A percentile compares a stretch with the other conserved stretches of the same genome.
Conservation (phyloP, 345 rosid genomes). For the Euphorbia peplus region DNA sequence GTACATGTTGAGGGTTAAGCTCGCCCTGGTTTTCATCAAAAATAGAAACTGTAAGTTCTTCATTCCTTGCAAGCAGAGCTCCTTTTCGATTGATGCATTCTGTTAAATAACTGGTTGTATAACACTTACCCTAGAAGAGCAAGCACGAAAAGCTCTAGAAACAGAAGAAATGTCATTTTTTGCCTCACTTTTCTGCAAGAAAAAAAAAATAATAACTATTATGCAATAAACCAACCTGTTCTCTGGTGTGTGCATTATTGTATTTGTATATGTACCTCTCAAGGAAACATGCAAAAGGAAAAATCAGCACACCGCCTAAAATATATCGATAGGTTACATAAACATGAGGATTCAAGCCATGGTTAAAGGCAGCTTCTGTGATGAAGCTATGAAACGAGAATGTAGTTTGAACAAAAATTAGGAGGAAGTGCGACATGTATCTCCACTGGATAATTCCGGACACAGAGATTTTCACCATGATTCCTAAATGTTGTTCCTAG, state of each 20-base stretch:
- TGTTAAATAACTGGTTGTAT: background rate
- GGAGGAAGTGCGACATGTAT: constrained; percentile 22
- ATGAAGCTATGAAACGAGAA: constrained; percentile 20
- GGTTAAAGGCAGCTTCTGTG: constrained; percentile 30
- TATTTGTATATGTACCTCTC: constrained; percentile 21
- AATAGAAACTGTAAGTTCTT: background rate
- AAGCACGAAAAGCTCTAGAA: constrained; percentile 31
- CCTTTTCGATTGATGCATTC: background rate
- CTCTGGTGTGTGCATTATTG: background rate
- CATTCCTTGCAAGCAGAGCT: background rate
- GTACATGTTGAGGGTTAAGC: constrained; percentile 31
- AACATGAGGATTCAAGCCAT: constrained; percentile 32
- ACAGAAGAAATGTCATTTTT: constrained; percentile 23
- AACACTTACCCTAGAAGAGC: constrained; percentile 27
- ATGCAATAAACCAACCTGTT: background rate
- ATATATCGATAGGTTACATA: constrained; percentile 27
- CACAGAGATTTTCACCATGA: constrained; percentile 9
- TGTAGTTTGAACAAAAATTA: constrained; percentile 21
- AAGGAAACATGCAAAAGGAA: constrained; percentile 32
- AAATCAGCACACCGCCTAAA: constrained; percentile 9
- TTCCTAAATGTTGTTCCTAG: background rate
- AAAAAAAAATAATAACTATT: too few relatives aligned
- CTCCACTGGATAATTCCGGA: constrained; percentile 9
- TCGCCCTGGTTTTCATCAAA: constrained; percentile 23
- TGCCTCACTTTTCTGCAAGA: constrained; percentile 30